These are phyloP conservation scores for Yamadazyma endophytica DNA, from an alignment of 805 yeast species.

Conservation along the genomic window DNA sequence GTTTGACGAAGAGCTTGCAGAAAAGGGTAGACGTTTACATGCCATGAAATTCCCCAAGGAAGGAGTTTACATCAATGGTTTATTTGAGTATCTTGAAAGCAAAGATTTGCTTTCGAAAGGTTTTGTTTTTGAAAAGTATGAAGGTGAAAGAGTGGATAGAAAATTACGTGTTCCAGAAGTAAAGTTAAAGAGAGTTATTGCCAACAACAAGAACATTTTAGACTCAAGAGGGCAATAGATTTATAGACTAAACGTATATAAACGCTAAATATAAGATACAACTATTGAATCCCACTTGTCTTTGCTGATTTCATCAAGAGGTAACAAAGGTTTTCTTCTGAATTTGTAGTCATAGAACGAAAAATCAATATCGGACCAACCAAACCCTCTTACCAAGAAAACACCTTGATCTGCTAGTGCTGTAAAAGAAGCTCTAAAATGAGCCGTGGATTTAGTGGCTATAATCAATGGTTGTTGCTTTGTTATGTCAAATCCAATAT, in stretches of 20 bases:
- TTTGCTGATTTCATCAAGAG: slow-evolving; percentile 2
- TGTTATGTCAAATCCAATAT: slow-evolving; percentile 2
- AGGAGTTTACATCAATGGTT: slow-evolving; percentile 50
- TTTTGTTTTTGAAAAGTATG: slow-evolving; percentile 5
- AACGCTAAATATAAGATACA: too few relatives aligned
- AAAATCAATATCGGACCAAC: slow-evolving; percentile 6
- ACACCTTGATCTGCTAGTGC: slow-evolving; percentile 5
- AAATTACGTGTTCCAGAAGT: slow-evolving; percentile 1
- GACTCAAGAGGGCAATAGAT: not conserved
- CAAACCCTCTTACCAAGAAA: not conserved
- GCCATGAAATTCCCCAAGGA: slow-evolving; percentile 54
- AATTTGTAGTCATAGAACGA: slow-evolving; percentile 1
- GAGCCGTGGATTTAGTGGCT: slow-evolving; percentile 4
- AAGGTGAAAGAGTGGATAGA: slow-evolving; percentile 3
- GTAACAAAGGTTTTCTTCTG: slow-evolving; percentile 2
- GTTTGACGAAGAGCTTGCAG: slow-evolving; percentile 24
- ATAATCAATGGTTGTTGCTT: slow-evolving; percentile 2
- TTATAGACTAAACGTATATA: not conserved
- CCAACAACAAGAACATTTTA: slow-evolving; percentile 1
- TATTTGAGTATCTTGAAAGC: too few relatives aligned
- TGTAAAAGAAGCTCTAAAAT: slow-evolving; percentile 6
- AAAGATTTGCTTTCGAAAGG: slow-evolving; percentile 1
- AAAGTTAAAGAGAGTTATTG: slow-evolving; percentile 4
- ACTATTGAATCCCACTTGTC: slow-evolving; percentile 1
- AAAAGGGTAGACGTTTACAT: slow-evolving; percentile 25